phyloP scores from a whole-genome alignment of 371 early-diverging fungal species.

The Syncephalastrum sp. region DNA sequence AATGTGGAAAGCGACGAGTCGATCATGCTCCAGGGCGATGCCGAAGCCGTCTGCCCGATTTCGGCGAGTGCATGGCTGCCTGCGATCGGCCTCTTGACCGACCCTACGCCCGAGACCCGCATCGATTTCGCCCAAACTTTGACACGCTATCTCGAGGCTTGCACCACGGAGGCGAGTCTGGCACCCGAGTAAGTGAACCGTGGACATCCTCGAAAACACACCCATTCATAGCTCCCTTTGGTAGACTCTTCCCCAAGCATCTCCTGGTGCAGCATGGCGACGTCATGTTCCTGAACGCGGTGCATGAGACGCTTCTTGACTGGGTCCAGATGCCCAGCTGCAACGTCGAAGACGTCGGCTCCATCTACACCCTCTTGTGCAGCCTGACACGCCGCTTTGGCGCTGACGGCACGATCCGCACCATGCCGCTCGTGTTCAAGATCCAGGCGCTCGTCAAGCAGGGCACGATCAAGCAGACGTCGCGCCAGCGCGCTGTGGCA shows the following conservation, averaged over 20 bases:
- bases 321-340: conserved; percentile 50
- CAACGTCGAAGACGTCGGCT: conserved; percentile 60
- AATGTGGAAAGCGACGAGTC: conserved; percentile 9
- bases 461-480: conserved; percentile 27
- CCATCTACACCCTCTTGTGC: conserved; percentile 53
- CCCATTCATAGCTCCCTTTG: background rate
- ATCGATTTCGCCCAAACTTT: conserved; percentile 31
- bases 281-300: conserved; percentile 48
- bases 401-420: conserved; percentile 60
- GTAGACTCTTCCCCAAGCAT: conserved; percentile 8
- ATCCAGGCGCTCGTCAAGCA: conserved; percentile 47
- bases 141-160: conserved; percentile 33
- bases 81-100: conserved; percentile 36
- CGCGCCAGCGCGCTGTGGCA: conserved; percentile 57
- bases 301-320: conserved; percentile 57
- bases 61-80: conserved; percentile 40
- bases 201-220: background rate
- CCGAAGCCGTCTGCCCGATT: conserved; percentile 2
- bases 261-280: conserved; percentile 38
- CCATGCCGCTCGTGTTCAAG: conserved; percentile 64
- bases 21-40: background rate
- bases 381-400: conserved; percentile 55
- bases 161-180: conserved; percentile 28
- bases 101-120: conserved; percentile 30
- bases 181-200: conserved; percentile 25